Evolutionary conservation across 2,329 filamentous ascomycete genomes (phyloP).

Genomic region (Aureobasidium uvarum): DNA sequence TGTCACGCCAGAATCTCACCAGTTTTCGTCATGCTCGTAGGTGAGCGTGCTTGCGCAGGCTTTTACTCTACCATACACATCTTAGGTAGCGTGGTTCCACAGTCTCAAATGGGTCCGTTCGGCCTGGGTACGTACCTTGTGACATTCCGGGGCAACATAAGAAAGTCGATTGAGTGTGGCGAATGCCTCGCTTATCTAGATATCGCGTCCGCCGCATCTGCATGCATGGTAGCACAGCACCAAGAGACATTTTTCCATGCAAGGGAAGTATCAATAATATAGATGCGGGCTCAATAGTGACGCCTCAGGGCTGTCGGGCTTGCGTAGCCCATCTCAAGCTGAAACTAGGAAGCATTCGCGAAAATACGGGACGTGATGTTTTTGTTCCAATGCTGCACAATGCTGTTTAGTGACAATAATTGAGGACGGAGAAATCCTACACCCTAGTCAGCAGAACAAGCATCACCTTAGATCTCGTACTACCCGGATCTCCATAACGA

Average conservation of each 20-base stretch:
- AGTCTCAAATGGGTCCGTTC: not conserved
- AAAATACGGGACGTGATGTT: not conserved
- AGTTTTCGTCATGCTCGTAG: not conserved
- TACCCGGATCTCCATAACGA: not conserved
- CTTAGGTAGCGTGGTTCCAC: not conserved
- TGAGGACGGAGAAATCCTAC: not conserved
- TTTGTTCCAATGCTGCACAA: constrained; percentile 16
- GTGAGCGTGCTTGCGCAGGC: not conserved
- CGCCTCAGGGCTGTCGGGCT: not conserved
- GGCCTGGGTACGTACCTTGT: constrained; percentile 1
- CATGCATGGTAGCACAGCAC: not conserved
- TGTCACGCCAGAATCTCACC: not conserved
- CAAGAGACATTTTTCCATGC: not conserved
- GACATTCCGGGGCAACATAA: constrained; percentile 16
- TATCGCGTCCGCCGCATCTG: constrained; percentile 9
- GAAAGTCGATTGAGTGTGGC: constrained; percentile 24
- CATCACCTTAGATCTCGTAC: constrained; percentile 20
- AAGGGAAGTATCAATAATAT: not conserved
- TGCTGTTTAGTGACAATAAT: not conserved
- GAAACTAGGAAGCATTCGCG: not conserved
- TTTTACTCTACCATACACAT: not conserved
- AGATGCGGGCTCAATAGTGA: not conserved
- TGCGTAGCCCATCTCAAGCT: not conserved
- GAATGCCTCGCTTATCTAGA: constrained; percentile 21
- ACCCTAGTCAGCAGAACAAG: constrained; percentile 6